Base-by-base conservation (phyloP, 2,329 filamentous ascomycete genomes). In the Helicocarpus griseus region DNA sequence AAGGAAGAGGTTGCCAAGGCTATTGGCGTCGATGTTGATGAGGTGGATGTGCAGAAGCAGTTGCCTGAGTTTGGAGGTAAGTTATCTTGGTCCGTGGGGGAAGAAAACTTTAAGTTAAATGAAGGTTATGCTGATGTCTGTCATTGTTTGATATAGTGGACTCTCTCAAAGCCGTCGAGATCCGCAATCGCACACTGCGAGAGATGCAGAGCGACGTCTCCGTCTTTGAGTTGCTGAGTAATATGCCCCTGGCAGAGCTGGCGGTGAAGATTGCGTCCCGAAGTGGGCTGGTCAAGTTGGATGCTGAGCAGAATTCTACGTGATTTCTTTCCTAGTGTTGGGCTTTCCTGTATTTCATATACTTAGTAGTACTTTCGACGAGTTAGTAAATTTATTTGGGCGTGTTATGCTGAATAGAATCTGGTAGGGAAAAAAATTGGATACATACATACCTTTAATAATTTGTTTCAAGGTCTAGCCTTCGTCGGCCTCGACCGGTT, bases 131-230 rank as follows among this genome's bases (percentile, higher is more conserved):
- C 21, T 19, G 35, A 36, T 35, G 5, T 49, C 14, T 36, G 22
- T n/a, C 11, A 19, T n/a, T 5, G 14, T 36, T 21, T 22, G 4
- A 22, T 38, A 38, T 5, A 53, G 52, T 59, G 19, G 58, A 61
- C 47, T 57, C 54, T 13, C 48, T 61, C 9, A 40, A 47, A 39
- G 58, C 58, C 1, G 50, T 61, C 35, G 58, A 61, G 47, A 46
- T 61, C 17, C 51, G 57, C 11, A 59, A 51, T 28, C 56, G 56
- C 50, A 31, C 55, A 22, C 33, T 54, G 5, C 41, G 31, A 26
- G 46, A 59, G 45, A 19, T 54, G 17, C 49, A 60, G 49, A 48
- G 45, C 13, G 54, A 59, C 28, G 50, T 60, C 22, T 40, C 54
- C 2, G 45, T 61, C 5, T 57, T 61, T 41, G 58, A 61, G 6